These are phyloP conservation scores for Xylariaceae sp. DNA, from an alignment of 2,329 filamentous ascomycete species.

Conservation along the genomic window DNA sequence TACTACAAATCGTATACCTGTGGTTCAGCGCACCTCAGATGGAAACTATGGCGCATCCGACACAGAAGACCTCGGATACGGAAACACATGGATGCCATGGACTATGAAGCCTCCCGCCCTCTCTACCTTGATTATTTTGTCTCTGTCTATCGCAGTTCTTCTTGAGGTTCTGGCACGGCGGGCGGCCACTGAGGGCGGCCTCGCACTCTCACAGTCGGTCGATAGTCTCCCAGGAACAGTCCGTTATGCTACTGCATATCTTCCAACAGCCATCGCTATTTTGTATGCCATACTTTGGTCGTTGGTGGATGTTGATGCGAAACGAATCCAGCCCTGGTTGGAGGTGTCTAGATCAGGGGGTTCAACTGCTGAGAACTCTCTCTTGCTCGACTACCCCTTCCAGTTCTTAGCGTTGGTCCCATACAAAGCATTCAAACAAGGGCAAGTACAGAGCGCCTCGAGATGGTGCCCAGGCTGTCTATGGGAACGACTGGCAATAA, in stretches of 20 bases:
- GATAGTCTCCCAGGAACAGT: not conserved
- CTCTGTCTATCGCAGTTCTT: not conserved
- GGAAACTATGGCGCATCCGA: too few species aligned
- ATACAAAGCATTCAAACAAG: not conserved
- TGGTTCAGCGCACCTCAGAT: too few species aligned
- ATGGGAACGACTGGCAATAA: too few species aligned
- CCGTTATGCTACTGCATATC: not conserved
- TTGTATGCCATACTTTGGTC: not conserved
- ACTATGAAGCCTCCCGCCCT: not conserved
- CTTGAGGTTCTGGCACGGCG: not conserved
- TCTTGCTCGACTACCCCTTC: not conserved
- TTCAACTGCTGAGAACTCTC: not conserved
- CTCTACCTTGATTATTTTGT: not conserved
- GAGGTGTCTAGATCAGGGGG: not conserved
- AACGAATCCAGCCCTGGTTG: not conserved
- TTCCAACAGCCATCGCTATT: not conserved
- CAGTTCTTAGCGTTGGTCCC: not conserved
- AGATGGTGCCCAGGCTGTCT: too few species aligned
- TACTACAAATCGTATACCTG: too few species aligned
- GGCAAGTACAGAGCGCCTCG: not conserved
- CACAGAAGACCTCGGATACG: too few species aligned
- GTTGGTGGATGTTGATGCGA: not conserved
- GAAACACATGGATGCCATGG: not conserved
- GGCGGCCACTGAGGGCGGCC: not conserved
- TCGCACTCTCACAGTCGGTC: not conserved